Base-by-base conservation (phyloP, 2,329 filamentous ascomycete genomes). In the Aureobasidium sp. region DNA sequence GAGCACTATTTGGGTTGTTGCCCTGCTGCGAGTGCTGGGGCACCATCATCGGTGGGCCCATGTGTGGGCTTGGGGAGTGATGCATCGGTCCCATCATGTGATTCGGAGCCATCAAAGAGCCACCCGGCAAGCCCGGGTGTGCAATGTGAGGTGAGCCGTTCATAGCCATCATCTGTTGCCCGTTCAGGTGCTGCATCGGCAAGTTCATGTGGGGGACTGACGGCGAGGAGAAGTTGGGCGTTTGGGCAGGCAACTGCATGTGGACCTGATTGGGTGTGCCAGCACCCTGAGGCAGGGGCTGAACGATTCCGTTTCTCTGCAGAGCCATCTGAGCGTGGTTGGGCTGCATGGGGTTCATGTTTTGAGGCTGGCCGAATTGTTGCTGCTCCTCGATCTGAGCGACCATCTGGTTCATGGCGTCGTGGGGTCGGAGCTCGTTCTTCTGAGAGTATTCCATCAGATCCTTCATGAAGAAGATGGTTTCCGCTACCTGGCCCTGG, bases 401-500 rank as follows among this genome's bases (percentile, higher is more conserved):
- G 57, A 81, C 79, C 57, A 83, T 77, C 38, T 76, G 75, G 45
- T 78, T 74, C 60, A 86, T 72, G n/a, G 83, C 80, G 65, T 84
- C 76, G 21, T 75, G 73, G 3, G 83, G 81, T 29, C 77, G 77
- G 59, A 84, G 68, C 21, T 78, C 75, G 64, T 83, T 76, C 51
- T 79, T 75, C 60, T 81, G 77, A 25, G 81, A 81, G 65, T 79
- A 82, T 53, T 77, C 75, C 73, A 86, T 84, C 35, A 86, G 71
- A 61, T 79, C 77, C 61, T 79, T 79, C 84, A 87, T 87, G 65
- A 81, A 77, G 58, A 81, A 84, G 69, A 87, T 81, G 31, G 83
- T 85, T 71, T 87, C 85, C 62, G 81, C 82, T 63, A 86, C 79
- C 84, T 86, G 47, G 37, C 31, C 53, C 50, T 55, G 35, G 63